Conservation (phyloP, 1,139 yeast species). For the Pichia sp. region DNA sequence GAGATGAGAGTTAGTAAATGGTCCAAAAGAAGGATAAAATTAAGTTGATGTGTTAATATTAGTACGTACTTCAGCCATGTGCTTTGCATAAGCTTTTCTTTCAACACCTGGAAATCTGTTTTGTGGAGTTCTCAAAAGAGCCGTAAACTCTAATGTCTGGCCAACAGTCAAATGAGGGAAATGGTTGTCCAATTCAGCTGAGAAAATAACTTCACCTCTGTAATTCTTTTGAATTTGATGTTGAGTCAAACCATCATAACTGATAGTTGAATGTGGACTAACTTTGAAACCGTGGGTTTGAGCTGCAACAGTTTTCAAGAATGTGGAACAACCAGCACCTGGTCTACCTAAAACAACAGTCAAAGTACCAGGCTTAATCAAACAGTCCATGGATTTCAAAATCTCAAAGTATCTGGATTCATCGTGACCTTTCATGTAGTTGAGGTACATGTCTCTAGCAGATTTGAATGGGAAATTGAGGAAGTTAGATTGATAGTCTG, state of each 20-base stretch:
- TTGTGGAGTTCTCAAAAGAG: conserved; percentile 56
- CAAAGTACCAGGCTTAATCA: conserved; percentile 64
- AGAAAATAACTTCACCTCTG: conserved; percentile 66
- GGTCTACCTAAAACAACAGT: conserved; percentile 80
- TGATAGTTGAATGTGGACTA: conserved; percentile 35
- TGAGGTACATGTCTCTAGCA: conserved; percentile 13
- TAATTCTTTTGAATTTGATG: conserved; percentile 42
- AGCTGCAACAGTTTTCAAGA: conserved; percentile 61
- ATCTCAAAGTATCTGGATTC: conserved; percentile 42
- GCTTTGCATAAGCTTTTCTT: conserved; percentile 51
- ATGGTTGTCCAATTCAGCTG: conserved; percentile 66
- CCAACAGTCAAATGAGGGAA: conserved; percentile 71
- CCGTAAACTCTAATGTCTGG: conserved; percentile 60
- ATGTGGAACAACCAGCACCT: conserved; percentile 81
- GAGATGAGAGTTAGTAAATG: not conserved
- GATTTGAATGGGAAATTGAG: conserved; percentile 34
- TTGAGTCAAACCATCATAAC: conserved; percentile 45
- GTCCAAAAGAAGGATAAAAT: not conserved
- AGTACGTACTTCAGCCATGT: conserved; percentile 41
- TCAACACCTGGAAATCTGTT: conserved; percentile 55
- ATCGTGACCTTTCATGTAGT: conserved; percentile 13
- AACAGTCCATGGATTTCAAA: conserved; percentile 60
- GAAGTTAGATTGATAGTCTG: conserved; percentile 79
- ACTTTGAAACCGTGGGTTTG: conserved; percentile 68
- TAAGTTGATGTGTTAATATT: not conserved